phyloP scores from a whole-genome alignment of 2,329 filamentous ascomycete species.

The Lachnellula willkommii region DNA sequence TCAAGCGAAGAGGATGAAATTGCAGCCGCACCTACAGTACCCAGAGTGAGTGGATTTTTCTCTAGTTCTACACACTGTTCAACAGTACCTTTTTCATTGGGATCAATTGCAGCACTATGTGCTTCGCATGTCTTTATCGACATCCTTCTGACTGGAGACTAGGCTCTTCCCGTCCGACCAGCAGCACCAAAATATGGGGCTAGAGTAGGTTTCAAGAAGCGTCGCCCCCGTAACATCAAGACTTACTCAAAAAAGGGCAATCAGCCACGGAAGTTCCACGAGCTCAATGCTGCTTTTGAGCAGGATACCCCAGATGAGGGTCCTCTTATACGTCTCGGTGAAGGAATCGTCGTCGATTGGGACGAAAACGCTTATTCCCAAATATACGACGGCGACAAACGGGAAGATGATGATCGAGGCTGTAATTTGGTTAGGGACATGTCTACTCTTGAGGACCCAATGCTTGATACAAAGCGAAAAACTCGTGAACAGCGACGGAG shows the following conservation, averaged over 20 bases:
- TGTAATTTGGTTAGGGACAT: slow-evolving; percentile 50
- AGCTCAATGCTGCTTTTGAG: slow-evolving; percentile 13
- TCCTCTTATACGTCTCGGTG: slow-evolving; percentile 70
- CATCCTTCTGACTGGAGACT: slow-evolving; percentile 22
- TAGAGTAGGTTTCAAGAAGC: slow-evolving; percentile 30
- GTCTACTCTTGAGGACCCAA: slow-evolving; percentile 50
- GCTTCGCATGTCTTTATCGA: background rate
- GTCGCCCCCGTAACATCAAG: slow-evolving; percentile 27
- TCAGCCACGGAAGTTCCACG: slow-evolving; percentile 17
- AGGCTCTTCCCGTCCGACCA: slow-evolving; percentile 31
- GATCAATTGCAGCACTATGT: too few relatives aligned
- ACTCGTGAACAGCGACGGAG: slow-evolving; percentile 61
- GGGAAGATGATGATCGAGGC: slow-evolving; percentile 50
- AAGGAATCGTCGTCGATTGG: slow-evolving; percentile 88
- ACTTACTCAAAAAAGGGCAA: slow-evolving; percentile 37
- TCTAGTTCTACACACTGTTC: background rate
- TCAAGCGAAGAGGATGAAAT: slow-evolving; percentile 47
- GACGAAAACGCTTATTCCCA: slow-evolving; percentile 61
- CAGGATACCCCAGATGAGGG: slow-evolving; percentile 41
- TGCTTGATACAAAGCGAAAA: slow-evolving; percentile 58
- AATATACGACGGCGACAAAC: slow-evolving; percentile 53
- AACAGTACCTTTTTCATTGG: too few relatives aligned
- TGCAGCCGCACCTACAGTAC: slow-evolving; percentile 2
- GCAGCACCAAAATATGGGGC: slow-evolving; percentile 20
- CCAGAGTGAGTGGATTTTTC: slow-evolving; percentile 20